Percentiles rank a stretch among this genome's conserved stretches.
phyloP scores from a whole-genome alignment of 345 rosid species.

The Gossypium mustelinum region DNA sequence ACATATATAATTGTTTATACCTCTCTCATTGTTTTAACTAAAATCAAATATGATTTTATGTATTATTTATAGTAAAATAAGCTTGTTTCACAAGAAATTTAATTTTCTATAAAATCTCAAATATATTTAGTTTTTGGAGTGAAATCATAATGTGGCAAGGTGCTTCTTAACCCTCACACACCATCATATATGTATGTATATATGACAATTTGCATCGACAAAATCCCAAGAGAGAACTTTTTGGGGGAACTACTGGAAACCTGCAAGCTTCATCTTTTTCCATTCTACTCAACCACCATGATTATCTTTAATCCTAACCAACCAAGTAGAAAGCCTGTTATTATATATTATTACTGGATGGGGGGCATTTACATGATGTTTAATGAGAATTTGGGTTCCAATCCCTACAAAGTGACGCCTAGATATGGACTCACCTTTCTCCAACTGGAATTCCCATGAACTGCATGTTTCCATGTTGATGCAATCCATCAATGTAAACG shows the following conservation, averaged over 20 bases:
- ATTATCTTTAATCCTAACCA: too few species aligned
- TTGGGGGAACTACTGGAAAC: slow-evolving; percentile 9
- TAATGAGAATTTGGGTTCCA: slow-evolving; percentile 20
- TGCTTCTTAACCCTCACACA: not conserved
- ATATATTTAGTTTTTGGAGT: too few species aligned
- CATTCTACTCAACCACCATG: not conserved
- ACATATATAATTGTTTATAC: too few species aligned
- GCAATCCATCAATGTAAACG: not conserved
- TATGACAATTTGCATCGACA: slow-evolving; percentile 2
- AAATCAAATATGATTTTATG: not conserved
- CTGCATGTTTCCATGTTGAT: not conserved
- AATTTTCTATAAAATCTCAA: too few species aligned
- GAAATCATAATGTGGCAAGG: too few species aligned
- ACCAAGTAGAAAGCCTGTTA: not conserved
- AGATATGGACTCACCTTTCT: slow-evolving; percentile 1
- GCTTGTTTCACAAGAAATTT: too few species aligned
- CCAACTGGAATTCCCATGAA: slow-evolving; percentile 6
- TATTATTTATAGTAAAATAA: not conserved
- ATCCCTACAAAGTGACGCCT: slow-evolving; percentile 10
- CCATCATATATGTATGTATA: too few species aligned
- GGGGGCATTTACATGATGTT: slow-evolving; percentile 16
- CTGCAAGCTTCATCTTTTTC: slow-evolving; percentile 21
- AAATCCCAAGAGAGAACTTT: slow-evolving; percentile 8
- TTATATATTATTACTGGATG: not conserved
- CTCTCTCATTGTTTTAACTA: too few species aligned